Percentiles rank a stretch among this genome's conserved stretches.
phyloP scores from a whole-genome alignment of 495 filamentous ascomycete genomes.

The Chaetomium tenue region DNA sequence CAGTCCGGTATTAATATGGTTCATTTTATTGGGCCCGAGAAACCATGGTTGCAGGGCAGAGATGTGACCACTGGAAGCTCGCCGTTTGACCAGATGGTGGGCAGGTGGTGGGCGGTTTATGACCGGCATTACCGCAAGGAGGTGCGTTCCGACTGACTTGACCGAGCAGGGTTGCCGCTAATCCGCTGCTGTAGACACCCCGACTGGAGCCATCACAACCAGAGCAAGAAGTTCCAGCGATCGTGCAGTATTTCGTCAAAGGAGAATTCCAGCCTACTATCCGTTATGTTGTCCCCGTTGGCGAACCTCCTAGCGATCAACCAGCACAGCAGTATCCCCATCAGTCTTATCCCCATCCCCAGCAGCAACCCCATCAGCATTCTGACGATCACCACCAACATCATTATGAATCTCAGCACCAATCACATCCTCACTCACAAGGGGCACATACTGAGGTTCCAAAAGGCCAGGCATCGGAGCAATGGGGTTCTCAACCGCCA shows the following conservation, averaged over 20 bases:
- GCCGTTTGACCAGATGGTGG: constrained; percentile 78
- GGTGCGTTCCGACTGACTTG: constrained; percentile 35
- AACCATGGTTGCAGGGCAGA: constrained; percentile 81
- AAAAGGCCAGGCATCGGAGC: constrained; percentile 44
- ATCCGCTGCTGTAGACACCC: background rate
- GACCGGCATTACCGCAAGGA: constrained; percentile 72
- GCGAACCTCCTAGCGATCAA: constrained; percentile 29
- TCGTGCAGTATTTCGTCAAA: constrained; percentile 53
- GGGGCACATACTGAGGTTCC: constrained; percentile 41
- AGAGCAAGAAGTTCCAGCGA: constrained; percentile 27
- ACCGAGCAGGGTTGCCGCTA: constrained; percentile 17
- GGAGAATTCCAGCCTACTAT: constrained; percentile 53
- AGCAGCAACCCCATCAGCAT: constrained; percentile 20
- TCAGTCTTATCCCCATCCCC: constrained; percentile 9
- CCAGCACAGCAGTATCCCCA: constrained; percentile 22
- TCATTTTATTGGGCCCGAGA: constrained; percentile 89
- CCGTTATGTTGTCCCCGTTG: constrained; percentile 32
- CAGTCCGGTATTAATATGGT: constrained; percentile 80
- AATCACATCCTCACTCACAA: too few relatives aligned
- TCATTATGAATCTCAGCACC: constrained; percentile 19
- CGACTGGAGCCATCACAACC: constrained; percentile 19
- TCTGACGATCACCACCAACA: constrained; percentile 18
- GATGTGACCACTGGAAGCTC: constrained; percentile 51
- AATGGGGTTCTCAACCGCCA: constrained; percentile 26
- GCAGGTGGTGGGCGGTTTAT: constrained; percentile 88